Percentiles rank a stretch among this genome's conserved stretches.
Conservation (phyloP, 2,329 filamentous ascomycete species). For the Shiraia sp. region DNA sequence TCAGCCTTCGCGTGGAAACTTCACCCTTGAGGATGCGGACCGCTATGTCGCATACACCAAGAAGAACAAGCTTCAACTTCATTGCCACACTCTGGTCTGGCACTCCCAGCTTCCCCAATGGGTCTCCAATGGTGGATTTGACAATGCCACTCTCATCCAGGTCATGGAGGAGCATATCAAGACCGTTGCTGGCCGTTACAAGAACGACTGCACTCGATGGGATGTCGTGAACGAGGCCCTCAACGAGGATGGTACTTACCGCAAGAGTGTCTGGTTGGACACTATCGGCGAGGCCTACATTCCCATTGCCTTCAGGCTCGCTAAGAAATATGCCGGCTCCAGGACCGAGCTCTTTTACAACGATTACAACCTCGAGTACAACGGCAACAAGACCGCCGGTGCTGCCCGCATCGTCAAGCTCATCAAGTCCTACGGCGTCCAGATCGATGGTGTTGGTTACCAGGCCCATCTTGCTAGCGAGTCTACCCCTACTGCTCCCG, state of each 20-base stretch:
- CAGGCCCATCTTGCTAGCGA: constrained; percentile 62
- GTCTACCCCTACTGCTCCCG: constrained; percentile 51
- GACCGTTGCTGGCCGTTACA: constrained; percentile 44
- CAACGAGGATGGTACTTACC: constrained; percentile 53
- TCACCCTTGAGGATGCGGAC: constrained; percentile 45
- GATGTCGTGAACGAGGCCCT: constrained; percentile 50
- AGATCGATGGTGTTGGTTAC: constrained; percentile 66
- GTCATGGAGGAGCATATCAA: constrained; percentile 50
- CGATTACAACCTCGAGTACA: constrained; percentile 66
- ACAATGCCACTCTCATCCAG: constrained; percentile 47
- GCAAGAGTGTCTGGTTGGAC: constrained; percentile 47
- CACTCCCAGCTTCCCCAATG: constrained; percentile 47
- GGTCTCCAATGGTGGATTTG: constrained; percentile 42
- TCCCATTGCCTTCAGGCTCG: constrained; percentile 50
- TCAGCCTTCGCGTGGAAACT: constrained; percentile 43
- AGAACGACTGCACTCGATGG: constrained; percentile 45
- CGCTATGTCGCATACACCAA: constrained; percentile 39
- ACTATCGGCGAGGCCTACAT: constrained; percentile 52
- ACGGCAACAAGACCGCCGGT: constrained; percentile 49
- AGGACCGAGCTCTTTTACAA: constrained; percentile 59
- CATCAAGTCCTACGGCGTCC: constrained; percentile 47
- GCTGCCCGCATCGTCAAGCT: constrained; percentile 44
- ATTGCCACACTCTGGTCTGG: constrained; percentile 51
- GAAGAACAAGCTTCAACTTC: constrained; percentile 38
- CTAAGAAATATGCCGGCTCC: constrained; percentile 45